Conservation (phyloP, 352 stramenopile species). For the Phytophthora litchii region DNA sequence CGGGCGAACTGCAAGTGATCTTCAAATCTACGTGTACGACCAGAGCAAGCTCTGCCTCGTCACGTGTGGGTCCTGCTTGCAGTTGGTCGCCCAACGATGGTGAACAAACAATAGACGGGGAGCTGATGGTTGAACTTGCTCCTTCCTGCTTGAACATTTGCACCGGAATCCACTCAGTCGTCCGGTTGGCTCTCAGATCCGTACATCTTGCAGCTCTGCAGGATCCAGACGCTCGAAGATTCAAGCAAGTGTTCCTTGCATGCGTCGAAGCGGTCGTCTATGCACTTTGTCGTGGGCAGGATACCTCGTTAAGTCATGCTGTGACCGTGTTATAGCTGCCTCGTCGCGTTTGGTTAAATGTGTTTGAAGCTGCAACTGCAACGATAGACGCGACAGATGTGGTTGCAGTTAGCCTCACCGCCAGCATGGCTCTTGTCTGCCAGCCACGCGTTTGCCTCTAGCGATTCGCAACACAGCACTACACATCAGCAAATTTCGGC, state of each 20-base stretch:
- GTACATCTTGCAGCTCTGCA: constrained; percentile 19
- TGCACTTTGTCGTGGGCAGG: constrained; percentile 3
- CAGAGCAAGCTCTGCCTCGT: constrained; percentile 34
- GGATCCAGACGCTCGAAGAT: constrained; percentile 28
- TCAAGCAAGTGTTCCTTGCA: constrained; percentile 5
- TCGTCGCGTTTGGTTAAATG: constrained; percentile 35
- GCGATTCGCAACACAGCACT: not conserved
- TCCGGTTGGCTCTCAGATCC: constrained; percentile 14
- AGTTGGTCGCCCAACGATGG: constrained; percentile 18
- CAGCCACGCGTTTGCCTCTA: constrained; percentile 15
- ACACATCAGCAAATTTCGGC: not conserved
- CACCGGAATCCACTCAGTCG: constrained; percentile 10
- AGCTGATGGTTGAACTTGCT: constrained; percentile 29
- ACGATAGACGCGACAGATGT: constrained; percentile 30
- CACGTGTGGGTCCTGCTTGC: constrained; percentile 29
- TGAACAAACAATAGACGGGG: constrained; percentile 37
- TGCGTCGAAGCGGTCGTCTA: not conserved
- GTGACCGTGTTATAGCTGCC: constrained; percentile 14
- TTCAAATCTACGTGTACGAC: constrained; percentile 23
- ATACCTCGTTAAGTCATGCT: not conserved
- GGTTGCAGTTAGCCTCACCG: constrained; percentile 29
- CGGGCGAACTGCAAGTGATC: constrained; percentile 19
- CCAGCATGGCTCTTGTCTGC: not conserved
- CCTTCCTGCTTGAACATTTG: constrained; percentile 20
- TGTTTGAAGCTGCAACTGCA: constrained; percentile 39